Evolutionary conservation across 2,329 filamentous ascomycete genomes (phyloP).

Genomic region (Neopestalotiopsis sp.): DNA sequence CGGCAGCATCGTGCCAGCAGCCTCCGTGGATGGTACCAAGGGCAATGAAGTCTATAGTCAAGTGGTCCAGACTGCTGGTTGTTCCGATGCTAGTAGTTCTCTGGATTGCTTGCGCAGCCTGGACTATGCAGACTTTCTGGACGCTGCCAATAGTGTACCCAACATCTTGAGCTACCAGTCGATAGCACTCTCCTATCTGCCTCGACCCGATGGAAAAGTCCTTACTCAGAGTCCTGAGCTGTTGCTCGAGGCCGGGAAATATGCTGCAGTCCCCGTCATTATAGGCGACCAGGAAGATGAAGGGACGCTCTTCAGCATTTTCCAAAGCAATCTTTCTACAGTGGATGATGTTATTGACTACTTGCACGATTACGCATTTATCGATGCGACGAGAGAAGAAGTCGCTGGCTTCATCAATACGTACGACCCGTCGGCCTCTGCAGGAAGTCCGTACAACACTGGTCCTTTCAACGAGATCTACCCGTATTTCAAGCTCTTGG

Average conservation of each 20-base stretch:
- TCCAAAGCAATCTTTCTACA: conserved; percentile 70
- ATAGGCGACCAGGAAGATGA: conserved; percentile 82
- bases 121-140: conserved; percentile 61
- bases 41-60: conserved; percentile 53
- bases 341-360: conserved; percentile 66
- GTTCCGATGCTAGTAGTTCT: conserved; percentile 58
- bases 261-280: conserved; percentile 65
- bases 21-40: background rate
- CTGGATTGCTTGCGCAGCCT: conserved; percentile 69
- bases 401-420: conserved; percentile 64
- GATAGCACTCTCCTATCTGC: conserved; percentile 74
- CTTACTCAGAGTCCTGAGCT: conserved; percentile 67
- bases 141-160: conserved; percentile 73
- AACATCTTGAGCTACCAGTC: conserved; percentile 70
- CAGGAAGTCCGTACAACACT: conserved; percentile 77
- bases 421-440: conserved; percentile 60
- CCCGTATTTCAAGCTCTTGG: conserved; percentile 77
- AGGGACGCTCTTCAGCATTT: conserved; percentile 74
- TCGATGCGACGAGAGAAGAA: conserved; percentile 52
- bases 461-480: conserved; percentile 71
- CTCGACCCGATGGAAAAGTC: conserved; percentile 70
- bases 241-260: conserved; percentile 56
- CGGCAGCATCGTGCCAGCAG: background rate
- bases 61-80: conserved; percentile 66
- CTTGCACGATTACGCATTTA: conserved; percentile 64